Evolutionary conservation across 495 filamentous ascomycete species (phyloP), one percentile per base, ranked within the genome.

Genomic region (Aspergillus steynii): DNA sequence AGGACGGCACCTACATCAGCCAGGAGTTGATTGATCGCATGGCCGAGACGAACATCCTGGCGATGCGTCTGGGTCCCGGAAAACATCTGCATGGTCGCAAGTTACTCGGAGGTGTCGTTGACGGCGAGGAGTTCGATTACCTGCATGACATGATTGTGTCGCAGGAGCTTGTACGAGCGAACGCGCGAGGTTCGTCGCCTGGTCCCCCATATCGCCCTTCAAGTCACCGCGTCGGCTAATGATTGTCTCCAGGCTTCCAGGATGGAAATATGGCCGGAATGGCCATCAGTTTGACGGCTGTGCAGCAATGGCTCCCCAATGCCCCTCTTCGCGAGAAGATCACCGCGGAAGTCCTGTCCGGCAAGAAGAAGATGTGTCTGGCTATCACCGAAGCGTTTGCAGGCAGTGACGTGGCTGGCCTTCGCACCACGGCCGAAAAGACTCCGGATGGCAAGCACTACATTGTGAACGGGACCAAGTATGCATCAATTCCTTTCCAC

Each of bases 351-450:
- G 86, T 91, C 42, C 81, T 96, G 64, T 85, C 82, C 26, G 91
- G 90, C 31, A 84, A 88, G 81, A 96, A 94, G 83, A 91, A 91
- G 79, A 91, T 94, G 76, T 92, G 85, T 71, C 80, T 96, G 4
- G 91, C 91, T 53, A 91, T 96, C 70, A 94, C 91, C 6, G 92
- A 96, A 72, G 91, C 92, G 9, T 96, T 96, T 72, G 92, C 91
- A 29, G 91, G 92, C 5, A 91, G 87, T 57, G 92, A 96, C 76
- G 91, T 96, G 9, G 91, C 91, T 7, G 88, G 90, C 20, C 81
- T 96, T 14, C 82, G 90, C 58, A 94, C 90, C 3, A 94, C 91
- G 1, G 91, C 91, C 9, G 83, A 80, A 61, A 91, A 93, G 80
- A 93, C 89, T 14, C 77, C 88, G 9, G 91, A 94, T 72, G 91